A percentile compares a stretch with the other conserved stretches of the same genome.
Evolutionary conservation across 768 basidiomycete genomes (phyloP).

Genomic region (Boletus eberwhitei): DNA sequence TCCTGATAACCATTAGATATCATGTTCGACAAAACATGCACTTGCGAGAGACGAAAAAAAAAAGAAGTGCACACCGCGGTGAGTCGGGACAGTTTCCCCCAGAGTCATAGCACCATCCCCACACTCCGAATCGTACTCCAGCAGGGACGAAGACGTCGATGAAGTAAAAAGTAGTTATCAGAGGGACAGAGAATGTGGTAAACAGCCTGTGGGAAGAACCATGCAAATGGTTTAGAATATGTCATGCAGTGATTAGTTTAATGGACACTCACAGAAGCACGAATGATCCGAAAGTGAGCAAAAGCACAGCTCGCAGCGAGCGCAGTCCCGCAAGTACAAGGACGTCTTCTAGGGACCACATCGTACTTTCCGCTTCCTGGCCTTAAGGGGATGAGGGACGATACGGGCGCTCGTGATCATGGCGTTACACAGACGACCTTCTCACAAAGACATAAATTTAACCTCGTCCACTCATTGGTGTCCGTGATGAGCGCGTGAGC

Average conservation of each 20-base stretch:
- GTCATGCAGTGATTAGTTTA: too few relatives aligned
- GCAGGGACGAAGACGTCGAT: not conserved
- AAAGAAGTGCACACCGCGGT: not conserved
- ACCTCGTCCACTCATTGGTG: not conserved
- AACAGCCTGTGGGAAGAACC: not conserved
- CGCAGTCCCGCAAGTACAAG: not conserved
- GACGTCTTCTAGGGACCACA: not conserved
- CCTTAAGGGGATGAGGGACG: not conserved
- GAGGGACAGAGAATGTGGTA: not conserved
- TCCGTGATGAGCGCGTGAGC: not conserved
- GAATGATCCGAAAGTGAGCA: not conserved
- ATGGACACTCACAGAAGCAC: not conserved
- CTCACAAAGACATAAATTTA: not conserved
- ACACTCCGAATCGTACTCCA: not conserved
- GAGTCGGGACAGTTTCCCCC: not conserved
- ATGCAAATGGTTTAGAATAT: not conserved
- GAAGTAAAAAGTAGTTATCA: not conserved
- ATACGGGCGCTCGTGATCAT: not conserved
- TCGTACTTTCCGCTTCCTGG: not conserved
- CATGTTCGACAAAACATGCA: not conserved
- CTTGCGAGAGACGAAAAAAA: too few relatives aligned
- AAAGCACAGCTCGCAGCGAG: not conserved
- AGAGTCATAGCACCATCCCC: not conserved
- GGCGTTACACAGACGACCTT: not conserved
- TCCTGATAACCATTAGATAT: not conserved